Conservation (phyloP, 202 grass and related monocot genomes). For the Miscanthus sacchariflorus region DNA sequence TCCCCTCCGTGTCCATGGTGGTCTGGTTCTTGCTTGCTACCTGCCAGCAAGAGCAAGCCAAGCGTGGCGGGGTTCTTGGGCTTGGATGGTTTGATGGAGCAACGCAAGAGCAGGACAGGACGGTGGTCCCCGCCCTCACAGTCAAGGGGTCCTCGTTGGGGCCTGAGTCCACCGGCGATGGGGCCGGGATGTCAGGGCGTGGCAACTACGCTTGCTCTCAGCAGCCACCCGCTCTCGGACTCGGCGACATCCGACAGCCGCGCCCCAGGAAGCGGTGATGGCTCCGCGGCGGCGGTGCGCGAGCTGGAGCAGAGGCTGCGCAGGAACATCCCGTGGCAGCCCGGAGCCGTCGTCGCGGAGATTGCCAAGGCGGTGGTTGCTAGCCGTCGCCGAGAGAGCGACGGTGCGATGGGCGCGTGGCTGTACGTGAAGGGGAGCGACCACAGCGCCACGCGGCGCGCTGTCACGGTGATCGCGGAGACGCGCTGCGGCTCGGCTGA, state of each 20-base stretch:
- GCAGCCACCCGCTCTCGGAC: slow-evolving; percentile 37
- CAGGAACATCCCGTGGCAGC: slow-evolving; percentile 80
- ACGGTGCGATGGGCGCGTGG: slow-evolving; percentile 46
- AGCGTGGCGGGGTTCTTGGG: slow-evolving; percentile 52
- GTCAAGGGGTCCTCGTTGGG: slow-evolving; percentile 21
- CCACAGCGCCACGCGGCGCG: slow-evolving; percentile 52
- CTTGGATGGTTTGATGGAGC: slow-evolving; percentile 31
- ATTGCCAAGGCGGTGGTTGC: slow-evolving; percentile 58
- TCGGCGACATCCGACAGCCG: slow-evolving; percentile 51
- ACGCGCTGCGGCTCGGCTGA: slow-evolving; percentile 47
- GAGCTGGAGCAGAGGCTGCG: slow-evolving; percentile 63
- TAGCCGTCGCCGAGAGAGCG: not conserved
- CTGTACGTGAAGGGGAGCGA: slow-evolving; percentile 72
- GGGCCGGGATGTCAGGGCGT: slow-evolving; percentile 1
- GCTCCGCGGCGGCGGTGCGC: not conserved
- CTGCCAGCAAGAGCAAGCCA: slow-evolving; percentile 44
- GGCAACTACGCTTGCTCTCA: slow-evolving; percentile 29
- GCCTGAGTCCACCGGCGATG: not conserved
- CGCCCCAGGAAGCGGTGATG: slow-evolving; percentile 26
- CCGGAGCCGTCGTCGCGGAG: slow-evolving; percentile 25
- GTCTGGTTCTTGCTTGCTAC: slow-evolving; percentile 41
- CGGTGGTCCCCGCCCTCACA: not conserved
- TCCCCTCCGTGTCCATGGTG: slow-evolving; percentile 55
- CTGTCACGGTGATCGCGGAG: slow-evolving; percentile 53
- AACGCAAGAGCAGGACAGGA: not conserved